These are phyloP conservation scores for Fraxinus greggii DNA, from an alignment of 305 asterid genomes.

Conservation along the genomic window DNA sequence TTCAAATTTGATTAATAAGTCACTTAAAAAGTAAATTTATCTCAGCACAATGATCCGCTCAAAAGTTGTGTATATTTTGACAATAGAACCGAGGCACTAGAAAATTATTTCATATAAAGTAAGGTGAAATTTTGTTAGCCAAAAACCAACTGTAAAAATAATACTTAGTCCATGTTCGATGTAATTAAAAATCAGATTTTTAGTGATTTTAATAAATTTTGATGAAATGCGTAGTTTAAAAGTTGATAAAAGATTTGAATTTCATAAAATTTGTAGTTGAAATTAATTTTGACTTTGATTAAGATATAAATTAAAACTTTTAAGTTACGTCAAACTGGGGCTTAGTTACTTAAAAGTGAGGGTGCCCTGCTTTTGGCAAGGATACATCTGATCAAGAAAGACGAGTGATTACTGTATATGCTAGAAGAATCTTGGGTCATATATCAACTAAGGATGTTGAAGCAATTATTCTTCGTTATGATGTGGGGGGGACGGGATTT, in stretches of 20 bases:
- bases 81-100: not conserved
- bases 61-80: not conserved
- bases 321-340: not conserved
- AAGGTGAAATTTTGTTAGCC: not conserved
- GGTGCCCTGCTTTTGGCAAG: not conserved
- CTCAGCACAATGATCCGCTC: not conserved
- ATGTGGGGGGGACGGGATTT: too few species aligned
- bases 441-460: not conserved
- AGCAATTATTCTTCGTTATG: too few species aligned
- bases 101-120: not conserved
- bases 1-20: not conserved
- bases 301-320: too few species aligned
- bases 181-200: not conserved
- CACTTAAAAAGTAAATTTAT: not conserved
- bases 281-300: too few species aligned
- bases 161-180: not conserved
- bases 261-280: not conserved
- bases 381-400: not conserved
- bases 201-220: not conserved
- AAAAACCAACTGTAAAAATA: not conserved
- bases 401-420: not conserved
- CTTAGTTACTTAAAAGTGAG: not conserved
- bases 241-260: not conserved
- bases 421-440: not conserved
- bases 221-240: not conserved